A percentile compares a stretch with the other conserved stretches of the same genome.
Evolutionary conservation across 2,329 filamentous ascomycete species (phyloP).

Genomic region (Colletotrichum sp.): DNA sequence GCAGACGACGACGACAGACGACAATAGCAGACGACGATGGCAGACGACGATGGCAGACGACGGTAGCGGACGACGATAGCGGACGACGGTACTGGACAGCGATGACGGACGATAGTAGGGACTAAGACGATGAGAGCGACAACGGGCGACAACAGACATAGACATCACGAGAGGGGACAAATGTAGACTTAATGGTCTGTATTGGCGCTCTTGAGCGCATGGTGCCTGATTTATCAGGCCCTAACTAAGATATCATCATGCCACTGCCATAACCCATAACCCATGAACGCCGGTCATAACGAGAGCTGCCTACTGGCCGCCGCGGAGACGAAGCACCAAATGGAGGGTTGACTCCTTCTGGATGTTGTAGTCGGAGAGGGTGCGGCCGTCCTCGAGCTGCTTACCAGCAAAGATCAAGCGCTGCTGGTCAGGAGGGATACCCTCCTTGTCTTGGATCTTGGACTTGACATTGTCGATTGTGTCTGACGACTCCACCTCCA

Average conservation of each 20-base stretch:
- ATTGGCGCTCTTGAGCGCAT: constrained; percentile 19
- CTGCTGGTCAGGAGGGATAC: constrained; percentile 93
- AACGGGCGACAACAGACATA: neutral
- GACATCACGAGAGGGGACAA: neutral
- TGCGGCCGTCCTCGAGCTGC: constrained; percentile 91
- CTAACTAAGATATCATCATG: constrained; percentile 14
- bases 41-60: neutral
- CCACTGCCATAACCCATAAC: constrained; percentile 24
- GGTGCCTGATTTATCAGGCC: constrained; percentile 2
- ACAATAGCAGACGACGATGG: neutral
- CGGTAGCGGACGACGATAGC: neutral
- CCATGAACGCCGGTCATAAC: constrained; percentile 1
- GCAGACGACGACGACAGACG: neutral
- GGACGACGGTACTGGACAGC: too few relatives aligned
- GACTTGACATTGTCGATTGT: constrained; percentile 94
- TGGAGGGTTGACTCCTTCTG: constrained; percentile 88
- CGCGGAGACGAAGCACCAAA: constrained; percentile 83
- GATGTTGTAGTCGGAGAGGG: constrained; percentile 94
- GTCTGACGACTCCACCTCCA: constrained; percentile 87
- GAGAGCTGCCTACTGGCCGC: constrained; percentile 52
- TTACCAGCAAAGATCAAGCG: constrained; percentile 93
- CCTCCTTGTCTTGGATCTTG: constrained; percentile 94
- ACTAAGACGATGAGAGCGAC: neutral
- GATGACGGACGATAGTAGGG: neutral
- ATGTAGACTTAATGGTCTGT: constrained; percentile 13